Base-by-base conservation (phyloP, 345 rosid genomes). In the Pistacia atlantica region DNA sequence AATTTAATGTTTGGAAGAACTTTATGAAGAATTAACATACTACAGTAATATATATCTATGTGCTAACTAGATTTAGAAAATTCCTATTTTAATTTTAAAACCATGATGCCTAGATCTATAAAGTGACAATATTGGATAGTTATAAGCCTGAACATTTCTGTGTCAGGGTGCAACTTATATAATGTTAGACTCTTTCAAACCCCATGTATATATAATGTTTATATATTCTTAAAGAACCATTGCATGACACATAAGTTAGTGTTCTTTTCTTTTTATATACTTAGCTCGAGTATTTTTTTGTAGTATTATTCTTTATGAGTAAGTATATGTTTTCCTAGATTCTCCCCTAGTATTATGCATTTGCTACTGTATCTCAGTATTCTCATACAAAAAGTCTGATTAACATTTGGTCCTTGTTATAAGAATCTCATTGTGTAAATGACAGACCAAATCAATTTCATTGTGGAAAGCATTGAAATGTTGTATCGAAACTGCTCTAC, bases 381-480 rank as follows among this genome's bases (percentile, higher is more conserved):
- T 66, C n/a, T 67, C 38, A 48, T 51, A 20, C 35, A 45, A 38
- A 58, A 4, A 22, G 66, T 14, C 71, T 72, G 61, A 37, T 77
- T 45, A 25, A 35, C 52, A 49, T 74, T 78, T 82, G 57, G 79
- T 55, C 86, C 81, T 83, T 72, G 80, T 74, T 75, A 9, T 78
- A 63, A 78, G 73, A 73, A 70, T 75, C 72, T 65, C 8, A 67
- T 37, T 75, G 79, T 80, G 66, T 83, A 63, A 72, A 73, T 83
- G 56, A 67, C 93, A 93, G 99, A 88, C 97, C 70, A 89, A 74
- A 79, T 89, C 95, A 25, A 87, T 96, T 58, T 91, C 97, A 67
- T 76, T 93, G 61, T 63, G 87, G 88, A 85, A 79, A 84, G 91
- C 95, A 38, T 60, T 90, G 14, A 90, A 86, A 83, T 81, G 77